Base-by-base conservation (phyloP, 2,329 filamentous ascomycete species). In the Neonectria neomacrospora region DNA sequence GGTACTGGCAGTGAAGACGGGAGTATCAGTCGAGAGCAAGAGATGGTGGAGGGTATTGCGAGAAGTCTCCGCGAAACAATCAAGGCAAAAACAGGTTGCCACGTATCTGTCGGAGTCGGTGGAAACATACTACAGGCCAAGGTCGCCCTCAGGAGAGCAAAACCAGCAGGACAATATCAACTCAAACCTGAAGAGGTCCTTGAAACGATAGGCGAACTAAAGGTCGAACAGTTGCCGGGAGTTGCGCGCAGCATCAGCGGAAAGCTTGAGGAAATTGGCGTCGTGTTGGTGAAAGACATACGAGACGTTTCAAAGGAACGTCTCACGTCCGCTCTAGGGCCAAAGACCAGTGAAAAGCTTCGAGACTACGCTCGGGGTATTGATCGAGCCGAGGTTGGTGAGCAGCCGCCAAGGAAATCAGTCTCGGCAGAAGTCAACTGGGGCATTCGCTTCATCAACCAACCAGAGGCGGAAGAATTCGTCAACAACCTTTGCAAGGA, bases 361-460 rank as follows among this genome's bases (percentile, higher is more conserved):
- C 95, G 91, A 85, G 93, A 97, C 54, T 98, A 97, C 77, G 86
- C 95, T 22, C 88, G 93, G 6, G 96, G 96, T 3, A 93, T 98
- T 52, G 96, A 99, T 78, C 86, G 85, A 53, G 85, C 88, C 2
- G 93, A 97, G 76, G 93, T 98, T 6, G 95, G 94, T 32, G 91
- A 95, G 61, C 91, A 96, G 73, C 88, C 91, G 0, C 83, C 93
- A 16, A 89, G 96, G 57, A 99, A 98, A 75, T 98, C 95, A 0
- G 93, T 99, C 0, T 98, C 96, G 2, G 95, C 95, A 1, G 96
- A 99, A 76, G 93, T 99, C 66, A 99, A 96, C 72, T 99, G 96
- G 96, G 96, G 96, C 3, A 97, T 99, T 59, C 90, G 96, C 6
- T 99, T 99, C 75, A 88, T 96, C 69, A 96, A 86, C 64, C 93